Evolutionary conservation across 140 eudicot species (phyloP).

Genomic region (Stevia rebaudiana): DNA sequence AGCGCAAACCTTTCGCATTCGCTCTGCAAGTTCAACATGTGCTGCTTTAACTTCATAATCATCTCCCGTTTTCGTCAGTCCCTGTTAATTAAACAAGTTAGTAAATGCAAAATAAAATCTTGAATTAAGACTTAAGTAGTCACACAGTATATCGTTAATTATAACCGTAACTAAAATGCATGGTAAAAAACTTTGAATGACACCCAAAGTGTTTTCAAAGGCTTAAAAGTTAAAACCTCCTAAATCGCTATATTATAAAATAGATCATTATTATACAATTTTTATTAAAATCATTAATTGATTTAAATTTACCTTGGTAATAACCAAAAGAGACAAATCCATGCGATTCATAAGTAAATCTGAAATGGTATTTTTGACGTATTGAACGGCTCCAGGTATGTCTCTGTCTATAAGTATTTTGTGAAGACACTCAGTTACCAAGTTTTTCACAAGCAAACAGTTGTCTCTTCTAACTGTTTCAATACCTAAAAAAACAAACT

Average conservation of each 20-base stretch:
- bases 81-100: slow-evolving; percentile 38
- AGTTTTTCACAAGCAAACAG: slow-evolving; percentile 87
- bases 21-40: slow-evolving; percentile 98
- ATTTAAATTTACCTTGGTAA: slow-evolving; percentile 68
- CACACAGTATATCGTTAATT: background rate
- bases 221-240: background rate
- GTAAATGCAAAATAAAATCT: slow-evolving; percentile 1
- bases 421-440: slow-evolving; percentile 85
- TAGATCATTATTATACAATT: background rate
- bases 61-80: slow-evolving; percentile 92
- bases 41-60: slow-evolving; percentile 94
- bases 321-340: slow-evolving; percentile 92
- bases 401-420: slow-evolving; percentile 91
- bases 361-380: slow-evolving; percentile 80
- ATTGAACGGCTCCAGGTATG: slow-evolving; percentile 88
- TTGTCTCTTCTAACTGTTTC: slow-evolving; percentile 98
- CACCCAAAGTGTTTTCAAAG: slow-evolving; percentile 1
- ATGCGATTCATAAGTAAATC: slow-evolving; percentile 96
- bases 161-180: no score
- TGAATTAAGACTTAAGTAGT: no score
- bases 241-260: background rate
- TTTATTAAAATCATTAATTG: background rate
- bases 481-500: slow-evolving; percentile 54
- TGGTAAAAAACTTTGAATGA: no score
- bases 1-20: slow-evolving; percentile 85